These are phyloP conservation scores for Stereocaulon alpinum DNA, from an alignment of 495 filamentous ascomycete genomes.

Conservation along the genomic window DNA sequence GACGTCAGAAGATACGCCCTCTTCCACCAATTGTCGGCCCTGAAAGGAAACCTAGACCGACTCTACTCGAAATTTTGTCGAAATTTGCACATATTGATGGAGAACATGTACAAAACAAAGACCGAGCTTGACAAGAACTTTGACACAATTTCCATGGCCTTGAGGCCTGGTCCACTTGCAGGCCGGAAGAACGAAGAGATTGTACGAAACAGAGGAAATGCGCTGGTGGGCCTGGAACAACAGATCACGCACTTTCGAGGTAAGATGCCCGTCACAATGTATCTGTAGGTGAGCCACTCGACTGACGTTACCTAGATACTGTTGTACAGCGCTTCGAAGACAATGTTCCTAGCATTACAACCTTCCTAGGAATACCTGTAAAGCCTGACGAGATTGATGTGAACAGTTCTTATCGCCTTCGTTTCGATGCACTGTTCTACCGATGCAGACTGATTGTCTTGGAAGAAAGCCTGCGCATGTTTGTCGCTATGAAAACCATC, in stretches of 20 bases:
- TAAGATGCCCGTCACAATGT: background rate
- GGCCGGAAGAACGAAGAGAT: conserved; percentile 15
- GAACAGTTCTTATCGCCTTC: conserved; percentile 10
- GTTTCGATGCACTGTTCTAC: conserved; percentile 15
- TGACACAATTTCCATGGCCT: conserved; percentile 5
- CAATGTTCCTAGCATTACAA: conserved; percentile 1
- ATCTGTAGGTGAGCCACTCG: background rate
- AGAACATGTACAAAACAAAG: conserved; percentile 3
- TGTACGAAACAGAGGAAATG: conserved; percentile 14
- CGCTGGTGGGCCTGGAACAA: conserved; percentile 9
- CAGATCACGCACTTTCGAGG: conserved; percentile 13
- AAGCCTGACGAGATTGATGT: background rate
- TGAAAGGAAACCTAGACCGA: conserved; percentile 13
- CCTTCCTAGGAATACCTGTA: background rate
- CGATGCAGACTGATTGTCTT: conserved; percentile 16
- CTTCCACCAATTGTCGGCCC: conserved; percentile 6
- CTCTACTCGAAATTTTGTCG: conserved; percentile 13
- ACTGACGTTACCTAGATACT: conserved; percentile 8
- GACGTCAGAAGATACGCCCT: conserved; percentile 18
- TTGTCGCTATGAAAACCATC: background rate
- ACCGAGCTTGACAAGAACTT: conserved; percentile 8
- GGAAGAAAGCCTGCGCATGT: conserved; percentile 17
- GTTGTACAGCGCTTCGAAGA: conserved; percentile 17
- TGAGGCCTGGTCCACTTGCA: conserved; percentile 17
- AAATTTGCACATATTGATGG: conserved; percentile 15